Conservation (phyloP, 805 yeast genomes). For the Suhomyces prunicola region DNA sequence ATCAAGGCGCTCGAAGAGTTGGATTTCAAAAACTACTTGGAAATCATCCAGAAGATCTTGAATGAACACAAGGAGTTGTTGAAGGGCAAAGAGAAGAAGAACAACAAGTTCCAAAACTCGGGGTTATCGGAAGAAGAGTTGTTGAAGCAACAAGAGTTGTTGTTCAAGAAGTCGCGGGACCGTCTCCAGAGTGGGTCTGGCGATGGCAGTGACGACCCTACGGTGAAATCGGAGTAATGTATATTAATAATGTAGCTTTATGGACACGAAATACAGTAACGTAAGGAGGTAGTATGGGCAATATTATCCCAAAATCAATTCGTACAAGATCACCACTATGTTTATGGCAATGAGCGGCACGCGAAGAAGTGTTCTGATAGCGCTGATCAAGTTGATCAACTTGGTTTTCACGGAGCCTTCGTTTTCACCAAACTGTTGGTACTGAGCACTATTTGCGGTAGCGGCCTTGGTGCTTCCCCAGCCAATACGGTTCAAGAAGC, state of each 20-base stretch:
- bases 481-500: slow-evolving; percentile 64
- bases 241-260: background rate
- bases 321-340: slow-evolving; percentile 64
- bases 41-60: slow-evolving; percentile 73
- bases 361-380: slow-evolving; percentile 72
- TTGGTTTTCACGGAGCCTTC: slow-evolving; percentile 51
- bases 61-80: slow-evolving; percentile 84
- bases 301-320: slow-evolving; percentile 57
- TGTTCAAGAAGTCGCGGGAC: slow-evolving; percentile 75
- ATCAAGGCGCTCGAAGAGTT: slow-evolving; percentile 82
- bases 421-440: slow-evolving; percentile 24
- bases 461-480: slow-evolving; percentile 25
- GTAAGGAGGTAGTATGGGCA: background rate
- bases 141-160: slow-evolving; percentile 85
- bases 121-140: slow-evolving; percentile 92
- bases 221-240: slow-evolving; percentile 8
- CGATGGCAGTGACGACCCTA: slow-evolving; percentile 10
- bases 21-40: slow-evolving; percentile 83
- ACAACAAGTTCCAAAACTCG: slow-evolving; percentile 87
- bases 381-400: slow-evolving; percentile 63
- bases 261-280: background rate
- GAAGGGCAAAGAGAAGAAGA: slow-evolving; percentile 86
- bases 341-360: slow-evolving; percentile 71
- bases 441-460: slow-evolving; percentile 11
- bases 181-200: slow-evolving; percentile 45